A percentile compares a stretch with the other conserved stretches of the same genome.
Evolutionary conservation across 371 early-diverging fungal species (phyloP).

Genomic region (Mucor mucedo): DNA sequence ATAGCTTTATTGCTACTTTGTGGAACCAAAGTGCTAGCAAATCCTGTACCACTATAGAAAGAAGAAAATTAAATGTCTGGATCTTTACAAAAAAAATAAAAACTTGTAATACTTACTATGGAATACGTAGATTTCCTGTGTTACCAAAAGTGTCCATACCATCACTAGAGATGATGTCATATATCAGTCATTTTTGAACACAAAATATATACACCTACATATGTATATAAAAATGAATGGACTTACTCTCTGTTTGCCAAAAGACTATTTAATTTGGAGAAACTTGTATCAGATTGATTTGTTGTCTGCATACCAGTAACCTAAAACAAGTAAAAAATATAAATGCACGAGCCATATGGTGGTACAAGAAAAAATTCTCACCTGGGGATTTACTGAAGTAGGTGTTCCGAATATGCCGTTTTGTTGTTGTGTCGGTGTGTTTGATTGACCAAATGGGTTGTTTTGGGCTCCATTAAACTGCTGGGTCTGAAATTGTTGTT

Average conservation of each 20-base stretch:
- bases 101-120: constrained; percentile 38
- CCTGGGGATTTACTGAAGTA: constrained; percentile 1
- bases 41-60: constrained; percentile 41
- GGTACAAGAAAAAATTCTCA: background rate
- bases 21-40: constrained; percentile 35
- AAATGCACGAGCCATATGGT: constrained; percentile 23
- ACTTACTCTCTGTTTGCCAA: constrained; percentile 28
- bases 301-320: constrained; percentile 11
- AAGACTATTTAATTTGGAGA: constrained; percentile 24
- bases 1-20: constrained; percentile 15
- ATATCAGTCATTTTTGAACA: background rate
- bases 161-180: constrained; percentile 22
- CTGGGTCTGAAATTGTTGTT: background rate
- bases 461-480: constrained; percentile 19
- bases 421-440: constrained; percentile 27
- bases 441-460: constrained; percentile 20
- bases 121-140: constrained; percentile 56
- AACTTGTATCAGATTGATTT: constrained; percentile 13
- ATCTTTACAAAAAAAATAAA: constrained; percentile 1
- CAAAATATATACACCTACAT: background rate
- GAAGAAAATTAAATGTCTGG: background rate
- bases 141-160: constrained; percentile 65
- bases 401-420: constrained; percentile 18
- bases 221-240: background rate
- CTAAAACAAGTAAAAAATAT: constrained; percentile 1